Evolutionary conservation across 129 eudicot genomes (phyloP).

Genomic region (Tanacetum coccineum): DNA sequence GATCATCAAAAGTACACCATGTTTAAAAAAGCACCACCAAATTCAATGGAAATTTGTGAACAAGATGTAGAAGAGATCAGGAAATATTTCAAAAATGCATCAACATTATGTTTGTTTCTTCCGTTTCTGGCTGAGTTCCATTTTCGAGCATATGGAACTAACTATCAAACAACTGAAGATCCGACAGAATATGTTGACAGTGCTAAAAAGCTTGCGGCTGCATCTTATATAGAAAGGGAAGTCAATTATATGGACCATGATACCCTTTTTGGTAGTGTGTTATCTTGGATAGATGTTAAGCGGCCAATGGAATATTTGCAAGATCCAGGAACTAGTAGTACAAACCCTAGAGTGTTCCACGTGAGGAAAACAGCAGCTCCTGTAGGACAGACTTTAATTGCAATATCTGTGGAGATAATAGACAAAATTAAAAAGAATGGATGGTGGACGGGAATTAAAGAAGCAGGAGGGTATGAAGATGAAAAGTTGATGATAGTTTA

Average conservation of each 20-base stretch:
- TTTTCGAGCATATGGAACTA: background rate
- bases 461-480: background rate
- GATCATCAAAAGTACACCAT: background rate
- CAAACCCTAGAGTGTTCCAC: too few species aligned
- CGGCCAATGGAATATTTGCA: conserved; percentile 2
- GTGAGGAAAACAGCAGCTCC: too few species aligned
- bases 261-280: background rate
- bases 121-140: background rate
- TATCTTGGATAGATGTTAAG: conserved; percentile 5
- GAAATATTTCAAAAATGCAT: background rate
- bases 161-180: background rate
- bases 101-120: background rate
- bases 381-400: too few species aligned
- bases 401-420: too few species aligned
- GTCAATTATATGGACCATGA: background rate
- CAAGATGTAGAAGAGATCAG: background rate
- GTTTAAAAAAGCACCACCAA: background rate
- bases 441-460: too few species aligned
- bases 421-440: too few species aligned
- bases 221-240: background rate
- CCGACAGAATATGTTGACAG: background rate
- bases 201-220: background rate
- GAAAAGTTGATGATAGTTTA: background rate
- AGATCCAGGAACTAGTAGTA: background rate
- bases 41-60: background rate